Evolutionary conservation across 2,329 filamentous ascomycete genomes (phyloP), one percentile per base, ranked within the genome.

Genomic region (Paradendryphiella salina): DNA sequence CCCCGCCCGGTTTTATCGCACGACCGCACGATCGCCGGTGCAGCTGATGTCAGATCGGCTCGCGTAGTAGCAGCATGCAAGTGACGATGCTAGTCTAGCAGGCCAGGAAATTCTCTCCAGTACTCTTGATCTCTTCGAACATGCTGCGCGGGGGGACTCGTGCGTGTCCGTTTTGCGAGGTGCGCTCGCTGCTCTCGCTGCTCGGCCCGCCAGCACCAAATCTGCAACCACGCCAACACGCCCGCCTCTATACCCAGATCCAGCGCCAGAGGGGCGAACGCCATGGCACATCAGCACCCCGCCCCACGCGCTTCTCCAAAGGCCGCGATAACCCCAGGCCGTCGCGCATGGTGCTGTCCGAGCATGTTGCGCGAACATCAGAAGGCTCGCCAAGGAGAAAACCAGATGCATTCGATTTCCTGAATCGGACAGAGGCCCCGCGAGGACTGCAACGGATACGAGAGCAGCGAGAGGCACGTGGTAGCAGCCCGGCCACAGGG

Each of bases 331-430:
- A 15, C 18, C 47, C 49, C 39, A 51, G 50, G 26, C 80, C 79
- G 1, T 77, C 79, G 14, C 61, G 67, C 38, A 82, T 82, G 78
- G 69, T 73, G 5, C 73, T 83, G 15, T 81, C 80, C 9, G 71
- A 74, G 28, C 59, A 60, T 0, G 70, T 72, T 38, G 60, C 56
- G 14, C 61, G 56, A n/a, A 48, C 63, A 13, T 52, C 61, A 29
- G 61, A 66, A 18, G 63, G 47, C 36, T 54, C 49, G 42, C 59
- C 67, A 17, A 51, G 52, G 48, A 68, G 59, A 32, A 61, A 61
- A 33, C 59, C 52, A 29, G 70, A 72, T 20, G 65, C 72, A 1
- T 73, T 72, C 43, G 57, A 57, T 17, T 56, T 66, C 39, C 61
- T 73, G 10, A 73, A 73, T 40, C 59, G 61, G 38, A 73, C 70